phyloP scores from a whole-genome alignment of 768 basidiomycete species.

The Hydnomerulius pinastri region DNA sequence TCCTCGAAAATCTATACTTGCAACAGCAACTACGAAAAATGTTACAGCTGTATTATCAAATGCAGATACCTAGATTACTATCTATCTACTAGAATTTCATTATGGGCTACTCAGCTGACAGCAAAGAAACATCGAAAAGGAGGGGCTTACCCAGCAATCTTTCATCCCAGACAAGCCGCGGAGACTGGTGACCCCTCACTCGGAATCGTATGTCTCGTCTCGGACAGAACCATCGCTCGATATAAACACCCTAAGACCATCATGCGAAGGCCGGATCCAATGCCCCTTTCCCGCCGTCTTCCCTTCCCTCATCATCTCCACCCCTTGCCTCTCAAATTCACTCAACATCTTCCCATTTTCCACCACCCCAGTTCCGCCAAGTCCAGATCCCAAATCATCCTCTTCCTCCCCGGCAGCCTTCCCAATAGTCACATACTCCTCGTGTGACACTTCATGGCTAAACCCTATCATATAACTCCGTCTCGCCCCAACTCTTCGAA shows the following conservation, averaged over 20 bases:
- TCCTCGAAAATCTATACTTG: too few relatives aligned
- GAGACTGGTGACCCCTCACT: too few relatives aligned
- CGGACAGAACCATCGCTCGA: conserved; percentile 39
- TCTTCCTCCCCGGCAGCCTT: conserved; percentile 46
- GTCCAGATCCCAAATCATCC: too few relatives aligned
- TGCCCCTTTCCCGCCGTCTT: conserved; percentile 41
- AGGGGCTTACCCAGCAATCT: too few relatives aligned
- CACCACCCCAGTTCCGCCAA: too few relatives aligned
- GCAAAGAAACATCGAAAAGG: too few relatives aligned
- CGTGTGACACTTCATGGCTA: conserved; percentile 75
- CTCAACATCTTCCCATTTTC: conserved; percentile 27
- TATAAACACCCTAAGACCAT: conserved; percentile 65
- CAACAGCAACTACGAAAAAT: too few relatives aligned
- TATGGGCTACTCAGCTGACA: too few relatives aligned
- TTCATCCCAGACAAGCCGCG: too few relatives aligned
- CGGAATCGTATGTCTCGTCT: conserved; percentile 52
- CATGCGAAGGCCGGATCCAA: conserved; percentile 76
- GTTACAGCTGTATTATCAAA: too few relatives aligned
- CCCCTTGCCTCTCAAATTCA: conserved; percentile 40
- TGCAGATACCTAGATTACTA: too few relatives aligned
- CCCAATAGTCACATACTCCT: conserved; percentile 70
- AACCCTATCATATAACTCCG: conserved; percentile 77
- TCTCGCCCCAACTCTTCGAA: conserved; percentile 56
- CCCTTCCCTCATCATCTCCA: conserved; percentile 51
- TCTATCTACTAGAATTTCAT: too few relatives aligned